Base-by-base conservation (phyloP, 2,329 filamentous ascomycete genomes). In the Ophiostoma perfectum region DNA sequence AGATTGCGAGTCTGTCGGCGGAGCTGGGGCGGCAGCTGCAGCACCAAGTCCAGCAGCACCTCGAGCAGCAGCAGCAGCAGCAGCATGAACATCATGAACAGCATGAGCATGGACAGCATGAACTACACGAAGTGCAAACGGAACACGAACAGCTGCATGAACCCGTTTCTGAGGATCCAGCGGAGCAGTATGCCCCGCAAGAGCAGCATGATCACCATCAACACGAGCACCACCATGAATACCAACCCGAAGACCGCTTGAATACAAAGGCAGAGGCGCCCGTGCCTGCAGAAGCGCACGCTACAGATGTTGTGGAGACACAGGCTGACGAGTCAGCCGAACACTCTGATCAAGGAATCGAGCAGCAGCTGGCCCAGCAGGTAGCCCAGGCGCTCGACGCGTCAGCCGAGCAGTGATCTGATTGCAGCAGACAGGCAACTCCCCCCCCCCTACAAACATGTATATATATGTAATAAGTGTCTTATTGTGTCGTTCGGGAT, bases 1-100 rank as follows among this genome's bases (percentile, higher is more conserved):
- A 78, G 69, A 78, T 80, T 12, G 67, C 73, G 1, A 73, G 75
- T 16, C 75, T 81, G 58, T 76, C 75, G 38, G 77, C 73, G 8
- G 52, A 44, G 49, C 49, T 45, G 16, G 16, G 27, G 27, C 27
- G 27, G 27, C 27, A 27, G 27, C 36, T 16, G 45, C 18, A 68
- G 36, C 64, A 55, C 6, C 14, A 38, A 5, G 16, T 64, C 49
- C 42, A 66, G 18, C 64, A 69, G 55, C 52, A 66, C 42, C 49
- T 55, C 1, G 49, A n/a, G 49, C 49, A 27, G 18, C 49, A 55
- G 47, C n/a, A 52, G 8, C 49, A n/a, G 4, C 49, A 55, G 5
- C 7, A 27, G 6, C n/a, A 55, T 8, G n/a, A 55, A 9, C 12
- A 11, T 14, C 49, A 55, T 2, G n/a, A 11, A 3, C 49, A 27